Evolutionary conservation across 805 yeast genomes (phyloP), one percentile per base, ranked within the genome.

Genomic region (Saccharomycopsis amapae): DNA sequence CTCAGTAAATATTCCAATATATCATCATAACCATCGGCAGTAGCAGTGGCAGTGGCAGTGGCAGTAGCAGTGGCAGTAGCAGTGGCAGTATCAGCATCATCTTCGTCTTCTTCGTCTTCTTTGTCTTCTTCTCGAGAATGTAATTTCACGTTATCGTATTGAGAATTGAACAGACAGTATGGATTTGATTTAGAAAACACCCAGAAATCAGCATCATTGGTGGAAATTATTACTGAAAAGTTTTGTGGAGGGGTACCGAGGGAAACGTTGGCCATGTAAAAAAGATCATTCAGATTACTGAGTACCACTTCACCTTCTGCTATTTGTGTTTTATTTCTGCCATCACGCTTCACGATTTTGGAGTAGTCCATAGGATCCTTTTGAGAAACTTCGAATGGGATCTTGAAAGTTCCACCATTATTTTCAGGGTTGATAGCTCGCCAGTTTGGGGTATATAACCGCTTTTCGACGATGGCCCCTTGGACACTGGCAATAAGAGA

Each of bases 161-260:
- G 24, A 19, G 31, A 20, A 24, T 38, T 31, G 32, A 28, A 28
- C 13, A 13, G 49, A 24, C 50, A 46, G 23, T 28, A 46, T 13
- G 43, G 43, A 28, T 46, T 46, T 20, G 23, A 28, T 6, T 26
- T 25, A 5, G 38, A 17, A 24, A 22, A 40, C 1, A 72, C 66
- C 77, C 76, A 72, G 34, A 72, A 55, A 48, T 71, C 74, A 0
- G 76, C 67, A 5, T 75, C 69, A 3, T 76, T 77, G 2, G 77
- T 70, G 53, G 73, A 78, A 34, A 73, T 53, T 26, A 67, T 58
- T 2, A 71, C 69, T 10, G 63, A 62, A n/a, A 72, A 46, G 26
- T 60, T 57, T 49, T 71, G 74, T 5, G 62, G 55, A 3, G 75
- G 75, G 2, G 64, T 61, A 19, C 52, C 52, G 19, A 48, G 57